phyloP scores from a whole-genome alignment of 1,284 basidiomycete genomes.

The Naganishia sp. region DNA sequence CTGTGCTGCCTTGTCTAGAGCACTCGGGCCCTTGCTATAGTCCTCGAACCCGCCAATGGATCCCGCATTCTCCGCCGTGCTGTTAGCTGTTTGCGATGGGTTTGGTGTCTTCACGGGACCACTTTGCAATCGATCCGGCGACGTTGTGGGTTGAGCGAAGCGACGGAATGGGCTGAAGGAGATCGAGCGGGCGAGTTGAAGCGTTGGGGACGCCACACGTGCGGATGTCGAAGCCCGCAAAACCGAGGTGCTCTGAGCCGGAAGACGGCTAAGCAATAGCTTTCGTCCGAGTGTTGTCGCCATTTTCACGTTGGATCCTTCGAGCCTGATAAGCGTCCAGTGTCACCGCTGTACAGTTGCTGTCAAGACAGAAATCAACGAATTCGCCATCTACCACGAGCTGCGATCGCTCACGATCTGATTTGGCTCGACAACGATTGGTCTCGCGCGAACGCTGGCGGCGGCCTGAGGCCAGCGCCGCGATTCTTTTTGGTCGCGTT shows the following conservation, averaged over 20 bases:
- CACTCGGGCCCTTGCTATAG: constrained; percentile 69
- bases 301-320: neutral
- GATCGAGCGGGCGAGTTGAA: constrained; percentile 26
- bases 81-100: constrained; percentile 36
- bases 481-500: constrained; percentile 23
- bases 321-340: no score
- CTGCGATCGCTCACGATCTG: constrained; percentile 16
- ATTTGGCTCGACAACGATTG: constrained; percentile 30
- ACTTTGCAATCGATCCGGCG: constrained; percentile 37
- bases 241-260: constrained; percentile 21
- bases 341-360: no score
- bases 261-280: constrained; percentile 20
- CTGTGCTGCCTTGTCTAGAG: constrained; percentile 92
- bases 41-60: constrained; percentile 46
- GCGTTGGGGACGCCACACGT: constrained; percentile 16
- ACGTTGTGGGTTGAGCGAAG: constrained; percentile 43
- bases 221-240: constrained; percentile 23
- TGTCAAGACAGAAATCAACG: no score
- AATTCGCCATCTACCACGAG: neutral
- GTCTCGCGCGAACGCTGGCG: constrained; percentile 11
- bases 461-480: constrained; percentile 6
- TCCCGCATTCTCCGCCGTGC: constrained; percentile 32
- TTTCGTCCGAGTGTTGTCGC: constrained; percentile 28
- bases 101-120: constrained; percentile 44
- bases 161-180: constrained; percentile 29